Base-by-base conservation (phyloP, 2,329 filamentous ascomycete species). In the Fusarium sp. region DNA sequence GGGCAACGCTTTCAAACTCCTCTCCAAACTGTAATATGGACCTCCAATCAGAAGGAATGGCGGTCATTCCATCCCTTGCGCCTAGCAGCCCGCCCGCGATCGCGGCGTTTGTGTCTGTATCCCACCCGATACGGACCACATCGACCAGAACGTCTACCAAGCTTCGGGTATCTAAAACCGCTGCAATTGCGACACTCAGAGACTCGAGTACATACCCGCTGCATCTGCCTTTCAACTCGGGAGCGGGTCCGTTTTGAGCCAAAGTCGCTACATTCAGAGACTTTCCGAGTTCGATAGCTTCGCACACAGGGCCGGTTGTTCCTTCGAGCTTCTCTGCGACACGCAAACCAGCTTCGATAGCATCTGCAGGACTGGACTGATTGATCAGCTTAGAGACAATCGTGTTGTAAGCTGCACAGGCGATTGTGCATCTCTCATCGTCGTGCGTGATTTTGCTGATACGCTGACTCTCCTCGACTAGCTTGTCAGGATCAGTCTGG, bases 81-180 rank as follows among this genome's bases (percentile, higher is more conserved):
- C 83, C 83, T 3, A 85, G 58, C 5, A 85, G 64, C 1, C 83
- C 83, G 1, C 83, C 83, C 0, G 83, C 81, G 42, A 85, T 79
- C 1, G 83, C 83, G 1, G 69, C 82, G 55, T 85, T 85, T 0
- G 83, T 84, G 62, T 85, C 84, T 1, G 82, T 81, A 57, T 85
- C 83, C 17, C 69, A 71, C 3, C 84, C 83, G 33, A 85, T 74
- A 6, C 81, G 70, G 9, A 84, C 80, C 21, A 85, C 79, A 67
- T 85, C 82, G 0, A 84, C 77, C 6, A 85, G 57, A 11, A 84
- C 69, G n/a, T 84, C 81, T 46, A 82, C 82, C 6, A 84, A 63
- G 10, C 69, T 58, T 36, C 82, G 72, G 2, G 58, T 26, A 54
- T 85, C 83, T 3, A 83, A 57, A n/a, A 84, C 38, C 0, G 83